phyloP scores from a whole-genome alignment of 2,329 filamentous ascomycete genomes.

The Ophiostoma ips region DNA sequence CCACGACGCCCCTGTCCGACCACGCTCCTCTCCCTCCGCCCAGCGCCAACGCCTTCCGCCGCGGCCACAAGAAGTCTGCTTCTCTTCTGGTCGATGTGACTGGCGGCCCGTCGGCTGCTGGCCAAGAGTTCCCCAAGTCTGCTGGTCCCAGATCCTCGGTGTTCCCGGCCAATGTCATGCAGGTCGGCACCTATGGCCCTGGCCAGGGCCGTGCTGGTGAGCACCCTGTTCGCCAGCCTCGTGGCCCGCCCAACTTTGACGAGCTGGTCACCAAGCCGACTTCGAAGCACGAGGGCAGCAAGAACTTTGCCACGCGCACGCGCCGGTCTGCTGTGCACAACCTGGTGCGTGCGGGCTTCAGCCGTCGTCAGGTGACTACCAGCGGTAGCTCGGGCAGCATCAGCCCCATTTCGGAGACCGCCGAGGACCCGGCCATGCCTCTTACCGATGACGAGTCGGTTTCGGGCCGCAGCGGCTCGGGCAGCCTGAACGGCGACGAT shows the following conservation, averaged over 20 bases:
- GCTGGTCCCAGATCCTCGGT: slow-evolving; percentile 64
- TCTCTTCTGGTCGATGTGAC: slow-evolving; percentile 48
- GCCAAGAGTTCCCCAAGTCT: slow-evolving; percentile 38
- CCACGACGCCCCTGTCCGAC: slow-evolving; percentile 39
- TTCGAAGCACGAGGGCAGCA: slow-evolving; percentile 84
- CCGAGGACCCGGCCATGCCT: slow-evolving; percentile 51
- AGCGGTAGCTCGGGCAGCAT: slow-evolving; percentile 74
- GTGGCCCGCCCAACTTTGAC: slow-evolving; percentile 80
- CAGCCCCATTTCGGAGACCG: slow-evolving; percentile 77
- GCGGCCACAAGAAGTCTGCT: slow-evolving; percentile 80
- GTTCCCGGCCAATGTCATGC: slow-evolving; percentile 63
- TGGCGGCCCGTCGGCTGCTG: slow-evolving; percentile 31
- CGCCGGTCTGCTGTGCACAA: slow-evolving; percentile 86
- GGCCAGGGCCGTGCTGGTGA: slow-evolving; percentile 88
- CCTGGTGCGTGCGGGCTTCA: slow-evolving; percentile 76
- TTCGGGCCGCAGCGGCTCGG: slow-evolving; percentile 57
- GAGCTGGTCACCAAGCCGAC: slow-evolving; percentile 84
- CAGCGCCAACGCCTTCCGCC: slow-evolving; percentile 83
- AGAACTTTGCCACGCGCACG: slow-evolving; percentile 91
- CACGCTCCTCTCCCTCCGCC: slow-evolving; percentile 64
- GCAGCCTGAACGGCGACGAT: slow-evolving; percentile 62
- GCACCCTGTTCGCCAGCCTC: slow-evolving; percentile 84
- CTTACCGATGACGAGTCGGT: slow-evolving; percentile 65
- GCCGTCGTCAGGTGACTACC: slow-evolving; percentile 65
- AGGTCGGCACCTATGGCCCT: slow-evolving; percentile 74